Evolutionary conservation across 371 early-diverging fungal genomes (phyloP).

Genomic region (Mucor piriformis): DNA sequence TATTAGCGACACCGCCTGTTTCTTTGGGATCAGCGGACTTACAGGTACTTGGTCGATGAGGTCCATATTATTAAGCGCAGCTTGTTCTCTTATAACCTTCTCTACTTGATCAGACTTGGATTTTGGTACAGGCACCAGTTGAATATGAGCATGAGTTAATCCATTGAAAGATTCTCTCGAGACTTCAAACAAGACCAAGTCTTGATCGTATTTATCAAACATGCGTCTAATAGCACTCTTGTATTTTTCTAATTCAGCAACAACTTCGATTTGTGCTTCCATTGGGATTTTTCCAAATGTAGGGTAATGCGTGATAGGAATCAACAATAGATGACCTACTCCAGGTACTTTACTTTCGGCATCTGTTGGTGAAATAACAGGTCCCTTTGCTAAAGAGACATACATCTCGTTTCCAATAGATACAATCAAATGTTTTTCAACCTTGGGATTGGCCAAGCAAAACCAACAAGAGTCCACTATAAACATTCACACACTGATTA

Average conservation of each 20-base stretch:
- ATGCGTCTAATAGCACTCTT: constrained; percentile 53
- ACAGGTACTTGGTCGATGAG: constrained; percentile 51
- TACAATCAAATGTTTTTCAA: constrained; percentile 80
- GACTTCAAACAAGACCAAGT: constrained; percentile 74
- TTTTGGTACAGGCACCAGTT: constrained; percentile 59
- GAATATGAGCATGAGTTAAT: constrained; percentile 66
- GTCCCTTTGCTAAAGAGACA: constrained; percentile 78
- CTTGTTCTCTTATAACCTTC: constrained; percentile 37
- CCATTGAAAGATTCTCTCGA: constrained; percentile 50
- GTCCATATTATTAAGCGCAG: constrained; percentile 34
- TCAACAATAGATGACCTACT: constrained; percentile 72
- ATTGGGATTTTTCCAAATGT: constrained; percentile 52
- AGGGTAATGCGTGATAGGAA: constrained; percentile 74
- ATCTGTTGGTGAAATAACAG: constrained; percentile 42
- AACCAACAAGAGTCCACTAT: constrained; percentile 80
- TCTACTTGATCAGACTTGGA: constrained; percentile 40
- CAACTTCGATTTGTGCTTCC: constrained; percentile 42
- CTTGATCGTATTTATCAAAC: constrained; percentile 54
- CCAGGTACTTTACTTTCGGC: constrained; percentile 52
- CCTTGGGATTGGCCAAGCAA: constrained; percentile 79
- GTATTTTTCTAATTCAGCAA: constrained; percentile 63
- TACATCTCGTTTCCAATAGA: constrained; percentile 76
- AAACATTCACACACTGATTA: too few relatives aligned
- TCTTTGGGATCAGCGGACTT: constrained; percentile 5
- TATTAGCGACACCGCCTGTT: too few relatives aligned